A percentile compares a stretch with the other conserved stretches of the same genome.
phyloP scores from a whole-genome alignment of 179 eudicot species.

The Beta corolliflora region DNA sequence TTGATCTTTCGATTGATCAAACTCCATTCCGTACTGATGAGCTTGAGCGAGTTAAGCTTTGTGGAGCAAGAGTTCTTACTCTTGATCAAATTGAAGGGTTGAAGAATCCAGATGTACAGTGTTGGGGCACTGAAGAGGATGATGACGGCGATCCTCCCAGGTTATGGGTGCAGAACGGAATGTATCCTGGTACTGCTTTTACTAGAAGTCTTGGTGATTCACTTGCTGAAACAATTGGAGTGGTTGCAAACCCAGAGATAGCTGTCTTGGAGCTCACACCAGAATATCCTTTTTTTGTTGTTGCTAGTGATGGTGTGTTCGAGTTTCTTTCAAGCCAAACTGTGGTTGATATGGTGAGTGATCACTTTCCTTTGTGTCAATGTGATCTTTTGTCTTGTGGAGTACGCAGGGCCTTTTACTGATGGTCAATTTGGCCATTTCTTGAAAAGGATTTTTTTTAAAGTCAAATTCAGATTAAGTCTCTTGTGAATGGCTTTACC shows the following conservation, averaged over 20 bases:
- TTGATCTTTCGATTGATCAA: slow-evolving; percentile 90
- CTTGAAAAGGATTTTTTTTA: neutral
- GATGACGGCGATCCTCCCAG: slow-evolving; percentile 99
- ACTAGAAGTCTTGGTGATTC: slow-evolving; percentile 97
- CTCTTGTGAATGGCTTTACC: neutral
- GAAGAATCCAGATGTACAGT: slow-evolving; percentile 85
- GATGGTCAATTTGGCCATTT: neutral
- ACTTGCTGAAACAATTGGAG: slow-evolving; percentile 92
- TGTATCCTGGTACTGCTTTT: slow-evolving; percentile 99
- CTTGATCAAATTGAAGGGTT: slow-evolving; percentile 99
- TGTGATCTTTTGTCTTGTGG: neutral
- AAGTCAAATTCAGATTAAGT: neutral
- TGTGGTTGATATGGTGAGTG: slow-evolving; percentile 96
- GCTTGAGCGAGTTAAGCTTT: slow-evolving; percentile 82
- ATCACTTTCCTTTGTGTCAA: slow-evolving; percentile 6
- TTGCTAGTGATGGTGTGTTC: slow-evolving; percentile 98
- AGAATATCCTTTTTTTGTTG: slow-evolving; percentile 82
- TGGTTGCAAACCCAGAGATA: slow-evolving; percentile 89
- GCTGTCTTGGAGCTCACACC: slow-evolving; percentile 84
- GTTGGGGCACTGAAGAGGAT: slow-evolving; percentile 98
- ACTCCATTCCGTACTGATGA: slow-evolving; percentile 91
- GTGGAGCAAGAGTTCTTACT: slow-evolving; percentile 97
- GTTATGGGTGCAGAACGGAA: slow-evolving; percentile 93
- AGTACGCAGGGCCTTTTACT: neutral
- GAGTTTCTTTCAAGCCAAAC: slow-evolving; percentile 96